These are phyloP conservation scores for Dillenia turbinata DNA, from an alignment of 164 flowering plant genomes.

Conservation along the genomic window DNA sequence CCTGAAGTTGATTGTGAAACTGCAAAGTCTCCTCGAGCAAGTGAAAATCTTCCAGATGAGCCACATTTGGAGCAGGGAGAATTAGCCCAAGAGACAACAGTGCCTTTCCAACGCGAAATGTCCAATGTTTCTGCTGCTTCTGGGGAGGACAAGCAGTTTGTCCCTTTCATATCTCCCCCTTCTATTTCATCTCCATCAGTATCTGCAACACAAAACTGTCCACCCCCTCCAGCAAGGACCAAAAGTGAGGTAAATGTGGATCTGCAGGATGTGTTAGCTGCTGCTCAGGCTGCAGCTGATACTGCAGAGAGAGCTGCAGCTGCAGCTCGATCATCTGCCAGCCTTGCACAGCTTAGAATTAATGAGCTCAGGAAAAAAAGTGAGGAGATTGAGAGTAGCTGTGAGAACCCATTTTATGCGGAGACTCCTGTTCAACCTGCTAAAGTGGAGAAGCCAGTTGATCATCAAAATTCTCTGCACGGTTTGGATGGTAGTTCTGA, in stretches of 20 bases:
- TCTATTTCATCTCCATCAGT: constrained; percentile 34
- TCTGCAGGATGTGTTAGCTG: constrained; percentile 82
- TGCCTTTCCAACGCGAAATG: constrained; percentile 11
- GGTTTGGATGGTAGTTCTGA: constrained; percentile 12
- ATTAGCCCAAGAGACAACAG: constrained; percentile 19
- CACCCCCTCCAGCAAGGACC: constrained; percentile 24
- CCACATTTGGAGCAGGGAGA: constrained; percentile 22
- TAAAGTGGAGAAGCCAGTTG: constrained; percentile 18
- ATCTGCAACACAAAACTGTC: constrained; percentile 12
- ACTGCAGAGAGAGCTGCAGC: constrained; percentile 92
- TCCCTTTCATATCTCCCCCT: constrained; percentile 66
- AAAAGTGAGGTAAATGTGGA: constrained; percentile 51
- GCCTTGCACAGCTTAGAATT: constrained; percentile 80
- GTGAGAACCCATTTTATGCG: constrained; percentile 27
- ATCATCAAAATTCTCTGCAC: constrained; percentile 25
- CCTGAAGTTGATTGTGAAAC: constrained; percentile 26
- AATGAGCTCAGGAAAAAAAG: constrained; percentile 54
- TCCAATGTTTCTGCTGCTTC: constrained; percentile 10
- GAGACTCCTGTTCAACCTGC: constrained; percentile 13
- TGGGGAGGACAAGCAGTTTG: constrained; percentile 50
- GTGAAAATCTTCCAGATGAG: constrained; percentile 12
- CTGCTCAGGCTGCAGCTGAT: constrained; percentile 91
- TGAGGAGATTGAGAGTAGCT: constrained; percentile 21
- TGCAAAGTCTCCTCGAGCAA: constrained; percentile 13
- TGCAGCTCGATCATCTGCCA: constrained; percentile 89